Conservation (phyloP, 805 yeast species). For the Metschnikowia henanensis region DNA sequence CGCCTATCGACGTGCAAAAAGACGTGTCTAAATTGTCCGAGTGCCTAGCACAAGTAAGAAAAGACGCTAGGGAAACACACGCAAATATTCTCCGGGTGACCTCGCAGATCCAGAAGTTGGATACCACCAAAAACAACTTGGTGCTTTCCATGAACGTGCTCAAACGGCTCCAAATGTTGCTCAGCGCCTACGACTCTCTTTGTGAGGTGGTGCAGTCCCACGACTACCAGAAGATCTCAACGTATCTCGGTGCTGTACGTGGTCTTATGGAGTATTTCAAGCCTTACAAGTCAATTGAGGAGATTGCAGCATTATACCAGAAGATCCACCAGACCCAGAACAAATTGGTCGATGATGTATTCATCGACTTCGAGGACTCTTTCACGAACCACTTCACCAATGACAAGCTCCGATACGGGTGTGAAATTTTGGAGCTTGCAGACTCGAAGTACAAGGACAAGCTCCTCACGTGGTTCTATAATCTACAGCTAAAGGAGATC, state of each 20-base stretch:
- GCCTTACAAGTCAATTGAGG: slow-evolving; percentile 80
- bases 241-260: slow-evolving; percentile 65
- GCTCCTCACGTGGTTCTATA: slow-evolving; percentile 72
- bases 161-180: slow-evolving; percentile 83
- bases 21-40: slow-evolving; percentile 43
- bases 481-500: slow-evolving; percentile 69
- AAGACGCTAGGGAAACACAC: slow-evolving; percentile 56
- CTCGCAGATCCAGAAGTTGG: slow-evolving; percentile 71
- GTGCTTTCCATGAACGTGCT: slow-evolving; percentile 83
- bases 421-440: slow-evolving; percentile 67
- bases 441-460: slow-evolving; percentile 56
- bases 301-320: slow-evolving; percentile 65
- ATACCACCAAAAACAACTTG: slow-evolving; percentile 79
- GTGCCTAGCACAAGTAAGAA: slow-evolving; percentile 48
- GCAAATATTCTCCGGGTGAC: slow-evolving; percentile 68
- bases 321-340: slow-evolving; percentile 59
- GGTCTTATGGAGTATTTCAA: slow-evolving; percentile 74
- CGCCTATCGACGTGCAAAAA: slow-evolving; percentile 21
- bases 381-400: slow-evolving; percentile 31
- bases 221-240: slow-evolving; percentile 56
- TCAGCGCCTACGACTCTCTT: slow-evolving; percentile 69
- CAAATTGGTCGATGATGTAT: slow-evolving; percentile 65
- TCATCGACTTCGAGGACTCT: slow-evolving; percentile 64
- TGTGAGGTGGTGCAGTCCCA: slow-evolving; percentile 45
- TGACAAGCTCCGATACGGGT: slow-evolving; percentile 55